Conservation (phyloP, 148 eudicot species). For the Vaccinium macrocarpon region DNA sequence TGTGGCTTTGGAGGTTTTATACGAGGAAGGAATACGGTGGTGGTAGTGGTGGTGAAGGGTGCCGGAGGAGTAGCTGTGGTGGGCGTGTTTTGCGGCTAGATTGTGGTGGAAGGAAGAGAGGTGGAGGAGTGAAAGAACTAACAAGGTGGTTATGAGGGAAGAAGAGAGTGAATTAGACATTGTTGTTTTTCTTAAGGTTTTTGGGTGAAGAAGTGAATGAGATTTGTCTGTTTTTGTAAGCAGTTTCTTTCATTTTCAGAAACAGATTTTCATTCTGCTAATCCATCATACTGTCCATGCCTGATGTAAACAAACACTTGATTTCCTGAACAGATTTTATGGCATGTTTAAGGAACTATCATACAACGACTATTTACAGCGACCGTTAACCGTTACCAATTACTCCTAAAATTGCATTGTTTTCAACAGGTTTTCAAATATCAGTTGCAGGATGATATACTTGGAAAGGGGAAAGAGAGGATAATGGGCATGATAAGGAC, state of each 20-base stretch:
- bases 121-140: constrained; percentile 20
- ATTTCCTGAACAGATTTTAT: neutral
- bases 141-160: constrained; percentile 14
- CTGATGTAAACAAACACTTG: neutral
- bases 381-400: constrained; percentile 24
- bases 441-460: neutral
- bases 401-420: neutral
- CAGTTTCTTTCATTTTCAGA: constrained; percentile 19
- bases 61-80: constrained; percentile 19
- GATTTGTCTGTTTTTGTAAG: constrained; percentile 24
- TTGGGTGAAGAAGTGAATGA: neutral
- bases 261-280: neutral
- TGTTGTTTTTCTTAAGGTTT: neutral
- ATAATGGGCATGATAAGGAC: constrained; percentile 26
- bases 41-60: constrained; percentile 23
- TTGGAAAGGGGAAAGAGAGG: neutral
- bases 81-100: constrained; percentile 34
- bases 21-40: constrained; percentile 17
- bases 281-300: constrained; percentile 21
- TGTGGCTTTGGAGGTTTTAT: neutral
- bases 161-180: constrained; percentile 33
- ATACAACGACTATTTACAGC: constrained; percentile 32
- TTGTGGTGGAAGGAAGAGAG: constrained; percentile 22
- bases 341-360: neutral
- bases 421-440: neutral